These are phyloP conservation scores for Osmanthus fragrans DNA, from an alignment of 257 asterid species.

Conservation along the genomic window DNA sequence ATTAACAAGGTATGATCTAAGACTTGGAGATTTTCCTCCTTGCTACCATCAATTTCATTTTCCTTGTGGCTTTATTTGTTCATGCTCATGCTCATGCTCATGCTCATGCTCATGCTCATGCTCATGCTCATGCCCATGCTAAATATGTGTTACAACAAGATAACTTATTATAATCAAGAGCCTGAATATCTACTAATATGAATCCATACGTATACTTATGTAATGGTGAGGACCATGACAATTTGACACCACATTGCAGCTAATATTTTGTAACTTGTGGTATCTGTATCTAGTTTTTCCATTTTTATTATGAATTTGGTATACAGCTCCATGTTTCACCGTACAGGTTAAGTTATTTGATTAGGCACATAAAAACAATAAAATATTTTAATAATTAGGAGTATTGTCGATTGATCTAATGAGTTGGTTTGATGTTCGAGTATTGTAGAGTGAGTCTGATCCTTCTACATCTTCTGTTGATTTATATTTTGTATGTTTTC, in stretches of 20 bases:
- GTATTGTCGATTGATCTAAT: neutral
- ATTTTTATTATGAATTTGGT: neutral
- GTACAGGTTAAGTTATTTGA: neutral
- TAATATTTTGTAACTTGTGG: neutral
- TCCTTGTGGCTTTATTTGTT: neutral
- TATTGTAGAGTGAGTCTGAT: neutral
- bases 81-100: neutral
- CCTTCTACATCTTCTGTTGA: neutral
- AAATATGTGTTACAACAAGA: neutral
- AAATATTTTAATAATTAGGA: neutral
- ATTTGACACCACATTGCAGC: neutral
- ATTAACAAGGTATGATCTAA: neutral
- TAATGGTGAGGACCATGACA: neutral
- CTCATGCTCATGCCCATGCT: neutral
- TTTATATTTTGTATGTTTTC: neutral
- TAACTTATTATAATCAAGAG: neutral
- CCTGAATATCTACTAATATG: neutral
- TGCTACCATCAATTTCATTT: neutral
- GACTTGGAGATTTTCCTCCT: neutral
- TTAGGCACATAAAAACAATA: neutral
- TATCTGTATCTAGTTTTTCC: neutral
- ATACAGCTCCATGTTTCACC: neutral
- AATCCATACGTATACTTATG: neutral
- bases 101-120: neutral
- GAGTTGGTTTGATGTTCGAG: neutral